Percentiles rank a stretch among this genome's conserved stretches.
Conservation (phyloP, 352 stramenopile species). For the Halophytophthora polymorphica region DNA sequence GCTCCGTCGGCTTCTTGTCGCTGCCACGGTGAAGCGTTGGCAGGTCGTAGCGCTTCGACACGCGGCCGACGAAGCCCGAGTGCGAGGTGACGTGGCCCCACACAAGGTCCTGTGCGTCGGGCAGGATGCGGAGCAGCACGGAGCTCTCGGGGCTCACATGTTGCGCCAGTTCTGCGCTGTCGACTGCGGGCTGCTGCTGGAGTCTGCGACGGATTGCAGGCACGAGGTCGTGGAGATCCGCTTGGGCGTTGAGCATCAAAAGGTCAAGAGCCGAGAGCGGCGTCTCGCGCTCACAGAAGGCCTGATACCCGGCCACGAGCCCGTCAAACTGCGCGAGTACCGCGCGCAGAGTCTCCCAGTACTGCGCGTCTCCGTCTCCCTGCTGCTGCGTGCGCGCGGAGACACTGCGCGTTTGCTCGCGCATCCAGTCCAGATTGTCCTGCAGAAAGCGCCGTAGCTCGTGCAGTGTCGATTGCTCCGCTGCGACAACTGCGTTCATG, state of each 20-base stretch:
- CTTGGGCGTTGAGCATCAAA: constrained; percentile 54
- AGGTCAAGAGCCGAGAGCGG: constrained; percentile 35
- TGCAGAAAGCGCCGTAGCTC: constrained; percentile 35
- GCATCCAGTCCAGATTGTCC: constrained; percentile 46
- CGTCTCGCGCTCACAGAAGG: constrained; percentile 12
- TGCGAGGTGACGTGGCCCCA: constrained; percentile 77
- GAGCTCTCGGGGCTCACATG: constrained; percentile 74
- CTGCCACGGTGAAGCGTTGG: constrained; percentile 21
- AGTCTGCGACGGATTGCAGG: constrained; percentile 15
- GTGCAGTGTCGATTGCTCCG: constrained; percentile 23
- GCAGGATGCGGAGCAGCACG: constrained; percentile 63
- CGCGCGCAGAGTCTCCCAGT: constrained; percentile 35
- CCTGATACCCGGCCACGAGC: constrained; percentile 39
- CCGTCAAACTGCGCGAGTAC: constrained; percentile 54
- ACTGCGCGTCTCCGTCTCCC: constrained; percentile 14
- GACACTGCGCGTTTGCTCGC: constrained; percentile 29
- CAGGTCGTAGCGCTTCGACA: constrained; percentile 83
- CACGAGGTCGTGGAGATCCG: constrained; percentile 56
- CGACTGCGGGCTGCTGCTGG: too few species aligned
- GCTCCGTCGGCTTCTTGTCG: constrained; percentile 5
- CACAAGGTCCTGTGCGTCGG: constrained; percentile 53
- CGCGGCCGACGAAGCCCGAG: constrained; percentile 70
- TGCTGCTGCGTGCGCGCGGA: constrained; percentile 11
- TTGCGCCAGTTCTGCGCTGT: too few species aligned
- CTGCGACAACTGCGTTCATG: constrained; percentile 15